Evolutionary conservation across 2,329 filamentous ascomycete genomes (phyloP), one percentile per base, ranked within the genome.

Genomic region (Raffaelea ambrosiae): DNA sequence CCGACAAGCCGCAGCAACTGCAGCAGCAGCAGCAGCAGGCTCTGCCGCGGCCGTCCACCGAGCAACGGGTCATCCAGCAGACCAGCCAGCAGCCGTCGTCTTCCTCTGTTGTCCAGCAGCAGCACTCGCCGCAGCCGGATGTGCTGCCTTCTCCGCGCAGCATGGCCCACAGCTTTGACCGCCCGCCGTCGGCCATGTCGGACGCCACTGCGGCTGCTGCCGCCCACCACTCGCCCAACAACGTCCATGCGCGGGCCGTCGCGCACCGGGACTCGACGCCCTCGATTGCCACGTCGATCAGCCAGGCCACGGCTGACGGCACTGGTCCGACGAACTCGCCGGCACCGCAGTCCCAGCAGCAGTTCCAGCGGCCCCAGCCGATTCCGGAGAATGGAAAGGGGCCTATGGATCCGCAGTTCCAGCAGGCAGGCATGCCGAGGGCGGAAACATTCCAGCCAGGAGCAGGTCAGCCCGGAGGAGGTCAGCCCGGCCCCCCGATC

Each of bases 151-250:
- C 42, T 5, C 31, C 43, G 3, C 11, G n/a, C 8, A 23, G 31
- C 18, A 22, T 43, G 9, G 21, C 18, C 18, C 36, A 31, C 2
- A 23, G 18, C 4, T 23, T 39, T 10, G 45, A 46, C 38, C 47
- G 49, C 1, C 47, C 49, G 3, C 41, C 38, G 40, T 50, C 51
- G 14, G 31, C 40, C 4, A 22, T 52, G n/a, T 52, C 51, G 11
- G 46, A 48, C 5, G 16, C 18, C 3, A n/a, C 44, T 40, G 44
- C 36, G 5, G 7, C 20, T 10, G 36, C 44, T 14, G 36, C 33
- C 18, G 43, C 33, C 35, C 8, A 8, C 35, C 13, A 16, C 16
- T 38, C 35, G 13, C 7, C 35, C 11, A 19, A 16, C 13, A 23
- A 10, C 18, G 35, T 16, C 11, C 14, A 22, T 16, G 44, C 22